Conservation (phyloP, 1,284 basidiomycete genomes). For the Cystobasidiaceae sp. region DNA sequence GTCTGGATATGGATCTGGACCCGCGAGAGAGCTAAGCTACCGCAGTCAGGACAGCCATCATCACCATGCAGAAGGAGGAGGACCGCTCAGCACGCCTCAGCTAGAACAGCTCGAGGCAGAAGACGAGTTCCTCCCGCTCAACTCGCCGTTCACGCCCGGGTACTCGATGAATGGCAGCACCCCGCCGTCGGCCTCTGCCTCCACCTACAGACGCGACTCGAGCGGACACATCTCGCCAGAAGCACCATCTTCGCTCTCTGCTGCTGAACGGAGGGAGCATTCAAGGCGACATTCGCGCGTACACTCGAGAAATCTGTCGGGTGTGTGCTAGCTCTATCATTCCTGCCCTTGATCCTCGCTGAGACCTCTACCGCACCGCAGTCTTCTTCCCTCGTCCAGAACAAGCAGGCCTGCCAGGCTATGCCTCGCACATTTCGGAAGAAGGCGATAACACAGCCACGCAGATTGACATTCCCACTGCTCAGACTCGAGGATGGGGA, state of each 20-base stretch:
- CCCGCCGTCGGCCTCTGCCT: neutral
- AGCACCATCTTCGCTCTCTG: conserved; percentile 1
- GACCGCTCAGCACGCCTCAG: neutral
- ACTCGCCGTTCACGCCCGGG: conserved; percentile 17
- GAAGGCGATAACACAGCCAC: conserved; percentile 52
- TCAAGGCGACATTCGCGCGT: conserved; percentile 63
- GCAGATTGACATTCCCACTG: conserved; percentile 53
- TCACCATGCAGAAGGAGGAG: no score
- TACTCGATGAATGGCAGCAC: conserved; percentile 18
- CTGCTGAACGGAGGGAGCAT: conserved; percentile 44
- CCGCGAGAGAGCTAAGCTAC: neutral
- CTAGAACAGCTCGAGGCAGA: conserved; percentile 22
- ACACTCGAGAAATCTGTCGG: conserved; percentile 80
- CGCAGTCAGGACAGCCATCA: neutral
- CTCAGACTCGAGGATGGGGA: conserved; percentile 37
- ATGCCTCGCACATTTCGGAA: conserved; percentile 60
- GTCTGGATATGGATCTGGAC: neutral
- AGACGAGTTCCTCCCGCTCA: conserved; percentile 32
- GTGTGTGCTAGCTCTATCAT: no score
- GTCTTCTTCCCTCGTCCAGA: conserved; percentile 82
- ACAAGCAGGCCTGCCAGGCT: conserved; percentile 54
- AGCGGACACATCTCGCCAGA: neutral
- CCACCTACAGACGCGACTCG: conserved; percentile 5
- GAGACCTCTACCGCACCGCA: neutral
- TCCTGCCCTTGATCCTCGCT: no score